A percentile compares a stretch with the other conserved stretches of the same genome.
Conservation (phyloP, 2,329 filamentous ascomycete genomes). For the Camptophora hylomeconis region DNA sequence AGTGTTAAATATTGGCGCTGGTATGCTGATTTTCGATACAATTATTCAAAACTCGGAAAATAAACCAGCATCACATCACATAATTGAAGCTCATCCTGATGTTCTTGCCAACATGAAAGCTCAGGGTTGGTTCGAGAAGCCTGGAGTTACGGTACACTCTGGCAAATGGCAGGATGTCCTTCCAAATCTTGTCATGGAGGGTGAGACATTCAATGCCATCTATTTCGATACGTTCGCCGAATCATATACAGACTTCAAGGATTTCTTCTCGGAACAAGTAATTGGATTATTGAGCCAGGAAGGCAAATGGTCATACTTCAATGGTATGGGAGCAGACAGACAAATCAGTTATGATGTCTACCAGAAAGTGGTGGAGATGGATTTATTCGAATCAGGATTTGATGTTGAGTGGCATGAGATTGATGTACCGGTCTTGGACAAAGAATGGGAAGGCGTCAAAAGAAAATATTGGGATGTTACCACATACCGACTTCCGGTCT, state of each 20-base stretch:
- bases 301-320: conserved; percentile 51
- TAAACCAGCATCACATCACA: conserved; percentile 59
- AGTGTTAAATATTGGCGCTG: conserved; percentile 77
- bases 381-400: conserved; percentile 75
- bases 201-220: conserved; percentile 68
- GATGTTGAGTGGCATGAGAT: conserved; percentile 79
- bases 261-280: conserved; percentile 80
- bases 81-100: conserved; percentile 71
- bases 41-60: conserved; percentile 52
- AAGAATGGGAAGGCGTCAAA: conserved; percentile 79
- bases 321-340: conserved; percentile 77
- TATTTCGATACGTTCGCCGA: conserved; percentile 99
- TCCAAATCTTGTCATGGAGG: conserved; percentile 52
- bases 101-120: conserved; percentile 57
- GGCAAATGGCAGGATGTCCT: conserved; percentile 75
- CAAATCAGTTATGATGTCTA: conserved; percentile 95
- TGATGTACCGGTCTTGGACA: conserved; percentile 58
- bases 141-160: conserved; percentile 47
- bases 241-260: conserved; percentile 70
- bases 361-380: conserved; percentile 79
- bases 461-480: conserved; percentile 83
- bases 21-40: conserved; percentile 77
- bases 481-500: conserved; percentile 31
- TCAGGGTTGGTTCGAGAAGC: conserved; percentile 54
- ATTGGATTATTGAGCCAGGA: conserved; percentile 60